Evolutionary conservation across 768 basidiomycete genomes (phyloP).

Genomic region (Russula dissimulans): DNA sequence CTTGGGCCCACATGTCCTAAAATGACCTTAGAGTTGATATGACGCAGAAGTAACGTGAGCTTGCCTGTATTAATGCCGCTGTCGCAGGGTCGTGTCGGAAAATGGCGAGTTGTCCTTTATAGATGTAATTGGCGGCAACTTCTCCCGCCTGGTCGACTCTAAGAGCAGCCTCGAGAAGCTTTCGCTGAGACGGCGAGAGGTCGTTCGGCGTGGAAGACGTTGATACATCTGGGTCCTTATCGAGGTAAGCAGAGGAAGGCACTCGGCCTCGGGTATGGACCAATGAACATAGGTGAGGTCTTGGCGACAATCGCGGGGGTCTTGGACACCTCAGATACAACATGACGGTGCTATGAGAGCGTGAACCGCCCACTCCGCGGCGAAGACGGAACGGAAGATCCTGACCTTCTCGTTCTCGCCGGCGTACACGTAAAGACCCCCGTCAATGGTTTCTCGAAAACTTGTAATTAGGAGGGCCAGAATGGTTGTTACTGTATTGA

Average conservation of each 20-base stretch:
- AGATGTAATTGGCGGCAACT: slow-evolving; percentile 93
- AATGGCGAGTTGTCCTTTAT: slow-evolving; percentile 75
- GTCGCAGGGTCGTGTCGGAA: slow-evolving; percentile 49
- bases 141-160: slow-evolving; percentile 96
- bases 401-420: no score
- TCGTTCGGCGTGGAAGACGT: slow-evolving; percentile 46
- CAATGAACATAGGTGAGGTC: neutral
- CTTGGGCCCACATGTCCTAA: slow-evolving; percentile 98
- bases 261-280: slow-evolving; percentile 6
- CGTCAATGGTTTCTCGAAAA: no score
- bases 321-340: neutral
- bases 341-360: neutral
- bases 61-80: slow-evolving; percentile 66
- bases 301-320: neutral
- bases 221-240: slow-evolving; percentile 32
- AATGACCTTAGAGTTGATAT: neutral
- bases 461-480: no score
- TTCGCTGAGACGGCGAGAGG: slow-evolving; percentile 41
- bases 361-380: no score
- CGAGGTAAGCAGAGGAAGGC: slow-evolving; percentile 43
- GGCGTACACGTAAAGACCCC: no score
- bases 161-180: slow-evolving; percentile 54
- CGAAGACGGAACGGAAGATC: no score
- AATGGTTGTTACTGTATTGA: no score
- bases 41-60: slow-evolving; percentile 21